Evolutionary conservation across 352 stramenopile species (phyloP).

Genomic region (Hyaloperonospora arabidopsidis): DNA sequence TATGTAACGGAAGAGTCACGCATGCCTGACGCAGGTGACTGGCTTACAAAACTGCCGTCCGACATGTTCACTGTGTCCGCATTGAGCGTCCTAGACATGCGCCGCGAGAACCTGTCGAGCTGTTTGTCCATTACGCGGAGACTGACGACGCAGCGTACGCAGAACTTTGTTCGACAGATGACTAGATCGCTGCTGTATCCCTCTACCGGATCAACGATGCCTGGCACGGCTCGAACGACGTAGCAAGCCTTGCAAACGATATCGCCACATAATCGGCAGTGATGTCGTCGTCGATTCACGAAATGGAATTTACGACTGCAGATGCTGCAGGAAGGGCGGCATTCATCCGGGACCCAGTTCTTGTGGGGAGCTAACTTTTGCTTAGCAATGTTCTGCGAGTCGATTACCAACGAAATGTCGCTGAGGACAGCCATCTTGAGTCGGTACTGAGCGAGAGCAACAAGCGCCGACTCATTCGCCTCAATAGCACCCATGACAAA

Average conservation of each 20-base stretch:
- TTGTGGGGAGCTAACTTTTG: slow-evolving; percentile 23
- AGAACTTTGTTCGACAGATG: slow-evolving; percentile 48
- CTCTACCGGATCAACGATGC: slow-evolving; percentile 10
- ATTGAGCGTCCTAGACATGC: slow-evolving; percentile 26
- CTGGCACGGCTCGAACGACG: slow-evolving; percentile 31
- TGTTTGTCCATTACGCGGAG: slow-evolving; percentile 36
- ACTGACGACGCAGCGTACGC: slow-evolving; percentile 42
- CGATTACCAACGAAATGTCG: slow-evolving; percentile 49
- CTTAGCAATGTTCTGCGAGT: slow-evolving; percentile 42
- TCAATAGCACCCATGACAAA: slow-evolving; percentile 39
- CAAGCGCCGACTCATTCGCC: slow-evolving; percentile 27
- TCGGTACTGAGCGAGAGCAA: slow-evolving; percentile 33
- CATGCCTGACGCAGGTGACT: slow-evolving; percentile 1
- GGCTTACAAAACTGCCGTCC: slow-evolving; percentile 2
- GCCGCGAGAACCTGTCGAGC: slow-evolving; percentile 23
- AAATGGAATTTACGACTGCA: slow-evolving; percentile 28
- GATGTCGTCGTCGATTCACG: slow-evolving; percentile 33
- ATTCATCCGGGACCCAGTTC: slow-evolving; percentile 36
- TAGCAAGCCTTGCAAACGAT: slow-evolving; percentile 47
- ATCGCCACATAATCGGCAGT: slow-evolving; percentile 47
- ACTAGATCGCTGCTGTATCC: slow-evolving; percentile 4
- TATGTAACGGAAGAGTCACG: slow-evolving; percentile 22
- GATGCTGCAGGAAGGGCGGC: slow-evolving; percentile 25
- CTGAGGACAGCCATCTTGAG: slow-evolving; percentile 42
- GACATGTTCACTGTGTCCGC: slow-evolving; percentile 12